Evolutionary conservation across 768 basidiomycete genomes (phyloP).

Genomic region (Pisolithus sp.): DNA sequence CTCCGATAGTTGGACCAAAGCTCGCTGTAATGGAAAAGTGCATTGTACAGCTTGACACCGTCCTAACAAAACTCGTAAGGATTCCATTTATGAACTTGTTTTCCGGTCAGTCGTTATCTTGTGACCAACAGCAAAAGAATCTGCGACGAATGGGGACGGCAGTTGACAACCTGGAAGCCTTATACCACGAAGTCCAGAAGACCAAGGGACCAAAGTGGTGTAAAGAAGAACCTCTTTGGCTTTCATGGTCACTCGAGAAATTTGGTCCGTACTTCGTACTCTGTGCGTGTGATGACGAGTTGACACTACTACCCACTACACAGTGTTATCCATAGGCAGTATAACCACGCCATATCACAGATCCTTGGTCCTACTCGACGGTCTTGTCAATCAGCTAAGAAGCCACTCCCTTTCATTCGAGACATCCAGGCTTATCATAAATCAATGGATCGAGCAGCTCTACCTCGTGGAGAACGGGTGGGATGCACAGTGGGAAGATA

Average conservation of each 20-base stretch:
- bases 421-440: conserved; percentile 55
- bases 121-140: conserved; percentile 50
- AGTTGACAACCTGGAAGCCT: conserved; percentile 57
- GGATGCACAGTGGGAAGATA: conserved; percentile 70
- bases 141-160: conserved; percentile 59
- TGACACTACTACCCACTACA: too few relatives aligned
- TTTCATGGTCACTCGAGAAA: conserved; percentile 75
- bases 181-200: conserved; percentile 65
- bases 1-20: conserved; percentile 57
- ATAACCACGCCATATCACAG: too few relatives aligned
- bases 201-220: conserved; percentile 69
- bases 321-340: background rate
- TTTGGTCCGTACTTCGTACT: conserved; percentile 46
- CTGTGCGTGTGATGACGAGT: background rate
- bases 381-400: conserved; percentile 29
- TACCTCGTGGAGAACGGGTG: conserved; percentile 60
- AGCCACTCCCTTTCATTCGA: conserved; percentile 66
- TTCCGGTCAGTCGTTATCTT: background rate
- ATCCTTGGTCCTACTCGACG: too few relatives aligned
- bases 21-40: conserved; percentile 61
- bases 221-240: conserved; percentile 67
- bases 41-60: conserved; percentile 51
- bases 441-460: conserved; percentile 65
- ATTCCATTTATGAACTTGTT: background rate
- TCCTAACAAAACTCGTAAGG: conserved; percentile 62